Conservation (phyloP, 768 basidiomycete genomes). For the Rhodotorula kratochvilovae region DNA sequence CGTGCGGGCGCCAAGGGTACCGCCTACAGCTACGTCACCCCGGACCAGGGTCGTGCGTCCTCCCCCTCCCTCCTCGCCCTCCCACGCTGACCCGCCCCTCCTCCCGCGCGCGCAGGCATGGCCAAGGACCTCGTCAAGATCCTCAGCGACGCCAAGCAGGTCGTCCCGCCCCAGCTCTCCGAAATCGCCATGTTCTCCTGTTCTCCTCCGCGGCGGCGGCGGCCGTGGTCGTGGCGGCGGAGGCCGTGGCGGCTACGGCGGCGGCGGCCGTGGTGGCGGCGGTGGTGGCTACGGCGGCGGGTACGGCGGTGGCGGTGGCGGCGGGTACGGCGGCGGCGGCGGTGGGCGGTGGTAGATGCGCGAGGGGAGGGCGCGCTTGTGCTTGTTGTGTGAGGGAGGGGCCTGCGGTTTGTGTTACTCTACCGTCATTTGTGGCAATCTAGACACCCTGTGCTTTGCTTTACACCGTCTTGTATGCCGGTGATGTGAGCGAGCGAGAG, state of each 20-base stretch:
- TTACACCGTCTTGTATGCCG: neutral
- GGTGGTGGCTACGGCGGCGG: neutral
- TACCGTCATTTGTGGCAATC: neutral
- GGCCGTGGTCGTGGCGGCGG: slow-evolving; percentile 43
- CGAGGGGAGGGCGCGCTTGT: neutral
- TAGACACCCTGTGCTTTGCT: neutral
- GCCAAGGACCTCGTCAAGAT: slow-evolving; percentile 87
- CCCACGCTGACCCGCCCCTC: neutral
- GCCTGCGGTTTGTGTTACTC: neutral
- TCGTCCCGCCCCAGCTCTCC: slow-evolving; percentile 79
- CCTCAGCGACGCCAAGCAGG: slow-evolving; percentile 77
- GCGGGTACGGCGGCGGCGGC: slow-evolving; percentile 1
- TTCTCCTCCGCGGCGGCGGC: slow-evolving; percentile 25
- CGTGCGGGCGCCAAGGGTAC: slow-evolving; percentile 65
- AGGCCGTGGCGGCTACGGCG: slow-evolving; percentile 23
- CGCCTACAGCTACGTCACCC: slow-evolving; percentile 83
- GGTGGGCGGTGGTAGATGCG: neutral
- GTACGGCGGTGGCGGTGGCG: neutral
- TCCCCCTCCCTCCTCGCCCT: neutral
- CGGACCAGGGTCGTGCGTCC: slow-evolving; percentile 53
- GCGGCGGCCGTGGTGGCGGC: slow-evolving; percentile 9
- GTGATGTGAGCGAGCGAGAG: neutral
- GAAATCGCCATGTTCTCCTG: slow-evolving; percentile 46
- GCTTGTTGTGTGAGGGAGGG: neutral
- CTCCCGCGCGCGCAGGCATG: slow-evolving; percentile 46